Conservation (phyloP, 2,329 filamentous ascomycete genomes). For the Epichloe baconii region DNA sequence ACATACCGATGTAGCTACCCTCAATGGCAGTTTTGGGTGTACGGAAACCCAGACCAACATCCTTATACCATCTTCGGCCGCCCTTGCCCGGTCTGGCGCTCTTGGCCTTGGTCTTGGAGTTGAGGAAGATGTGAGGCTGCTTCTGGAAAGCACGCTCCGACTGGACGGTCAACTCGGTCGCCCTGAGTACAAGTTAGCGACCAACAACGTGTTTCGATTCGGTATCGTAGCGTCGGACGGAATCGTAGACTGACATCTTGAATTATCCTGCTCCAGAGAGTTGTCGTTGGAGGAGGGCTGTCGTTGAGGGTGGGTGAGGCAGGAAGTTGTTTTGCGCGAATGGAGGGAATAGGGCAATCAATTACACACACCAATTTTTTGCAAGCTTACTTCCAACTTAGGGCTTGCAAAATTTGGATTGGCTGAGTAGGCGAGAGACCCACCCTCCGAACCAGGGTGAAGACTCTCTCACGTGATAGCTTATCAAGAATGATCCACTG, state of each 20-base stretch:
- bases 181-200: constrained; percentile 49
- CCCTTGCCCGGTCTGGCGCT: constrained; percentile 79
- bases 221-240: constrained; percentile 2
- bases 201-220: constrained; percentile 4
- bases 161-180: constrained; percentile 98
- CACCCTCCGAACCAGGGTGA: constrained; percentile 4
- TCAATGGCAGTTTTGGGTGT: constrained; percentile 98
- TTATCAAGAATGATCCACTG: not conserved
- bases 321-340: constrained; percentile 23
- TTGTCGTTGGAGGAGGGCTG: constrained; percentile 26
- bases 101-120: constrained; percentile 84
- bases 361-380: constrained; percentile 22
- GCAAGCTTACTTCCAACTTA: constrained; percentile 19
- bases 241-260: constrained; percentile 27
- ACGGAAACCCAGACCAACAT: constrained; percentile 97
- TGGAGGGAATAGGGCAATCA: constrained; percentile 26
- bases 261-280: constrained; percentile 27
- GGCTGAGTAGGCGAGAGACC: constrained; percentile 16
- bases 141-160: constrained; percentile 99
- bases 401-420: constrained; percentile 29
- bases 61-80: constrained; percentile 95
- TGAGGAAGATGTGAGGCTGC: constrained; percentile 99
- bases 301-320: constrained; percentile 24
- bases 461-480: not conserved
- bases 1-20: constrained; percentile 97